Evolutionary conservation across 768 basidiomycete species (phyloP).

Genomic region (Termitomyces sp.): DNA sequence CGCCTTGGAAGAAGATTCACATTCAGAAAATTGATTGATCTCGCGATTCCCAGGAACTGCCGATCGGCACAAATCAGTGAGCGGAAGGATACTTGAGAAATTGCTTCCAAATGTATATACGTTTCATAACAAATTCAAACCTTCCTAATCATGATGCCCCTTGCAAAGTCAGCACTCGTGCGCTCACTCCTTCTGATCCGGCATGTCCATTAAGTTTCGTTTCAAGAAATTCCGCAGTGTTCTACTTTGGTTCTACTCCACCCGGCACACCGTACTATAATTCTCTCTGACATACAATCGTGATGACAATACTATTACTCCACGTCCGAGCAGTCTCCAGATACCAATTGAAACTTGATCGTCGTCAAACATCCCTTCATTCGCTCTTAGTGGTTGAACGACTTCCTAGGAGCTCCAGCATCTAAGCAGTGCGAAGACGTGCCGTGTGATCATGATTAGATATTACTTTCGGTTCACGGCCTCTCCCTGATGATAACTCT

Average conservation of each 20-base stretch:
- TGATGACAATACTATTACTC: not conserved
- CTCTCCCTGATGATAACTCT: not conserved
- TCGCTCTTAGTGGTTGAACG: not conserved
- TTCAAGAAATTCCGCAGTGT: constrained; percentile 2
- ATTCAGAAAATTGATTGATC: not conserved
- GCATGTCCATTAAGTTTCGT: constrained; percentile 6
- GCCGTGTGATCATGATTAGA: not conserved
- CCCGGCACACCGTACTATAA: not conserved
- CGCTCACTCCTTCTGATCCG: constrained; percentile 16
- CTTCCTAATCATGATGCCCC: not conserved
- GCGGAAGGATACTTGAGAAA: not conserved
- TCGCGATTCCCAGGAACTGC: not conserved
- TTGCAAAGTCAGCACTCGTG: not conserved
- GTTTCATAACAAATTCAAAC: not conserved
- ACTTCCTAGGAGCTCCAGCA: not conserved
- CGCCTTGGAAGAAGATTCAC: not conserved
- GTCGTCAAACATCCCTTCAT: not conserved
- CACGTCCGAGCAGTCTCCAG: not conserved
- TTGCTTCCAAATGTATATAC: not conserved
- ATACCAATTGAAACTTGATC: not conserved
- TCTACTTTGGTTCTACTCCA: too few relatives aligned
- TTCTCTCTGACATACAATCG: not conserved
- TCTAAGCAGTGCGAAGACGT: not conserved
- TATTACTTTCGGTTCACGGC: too few relatives aligned
- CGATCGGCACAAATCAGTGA: not conserved